A percentile compares a stretch with the other conserved stretches of the same genome.
phyloP scores from a whole-genome alignment of 805 yeast species.

The Metschnikowia arizonensis region DNA sequence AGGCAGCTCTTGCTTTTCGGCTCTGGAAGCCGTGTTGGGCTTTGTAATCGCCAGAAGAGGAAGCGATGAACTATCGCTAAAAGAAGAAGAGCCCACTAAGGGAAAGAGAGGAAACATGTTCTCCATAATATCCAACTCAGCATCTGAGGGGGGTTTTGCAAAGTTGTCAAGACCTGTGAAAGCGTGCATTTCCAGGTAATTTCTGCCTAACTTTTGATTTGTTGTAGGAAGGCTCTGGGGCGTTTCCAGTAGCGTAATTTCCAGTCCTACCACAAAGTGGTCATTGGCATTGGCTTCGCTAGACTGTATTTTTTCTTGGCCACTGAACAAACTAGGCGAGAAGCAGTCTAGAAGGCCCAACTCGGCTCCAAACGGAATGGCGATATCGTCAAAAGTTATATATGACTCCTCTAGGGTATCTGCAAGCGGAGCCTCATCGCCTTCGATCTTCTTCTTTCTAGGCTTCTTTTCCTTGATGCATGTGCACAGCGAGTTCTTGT shows the following conservation, averaged over 20 bases:
- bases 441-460: conserved; percentile 10
- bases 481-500: conserved; percentile 39
- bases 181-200: neutral
- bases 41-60: conserved; percentile 29
- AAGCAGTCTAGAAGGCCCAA: conserved; percentile 42
- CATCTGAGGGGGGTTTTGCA: conserved; percentile 18
- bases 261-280: neutral
- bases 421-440: neutral
- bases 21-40: conserved; percentile 15
- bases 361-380: conserved; percentile 29
- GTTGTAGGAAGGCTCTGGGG: neutral
- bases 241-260: neutral
- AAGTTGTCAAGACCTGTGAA: conserved; percentile 9
- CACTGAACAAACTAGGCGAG: conserved; percentile 11
- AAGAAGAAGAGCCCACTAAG: conserved; percentile 35
- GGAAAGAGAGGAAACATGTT: conserved; percentile 43
- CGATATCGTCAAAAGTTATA: conserved; percentile 25
- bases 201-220: neutral
- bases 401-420: neutral
- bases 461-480: conserved; percentile 27
- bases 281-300: neutral
- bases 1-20: neutral
- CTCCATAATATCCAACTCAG: conserved; percentile 28
- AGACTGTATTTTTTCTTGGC: neutral
- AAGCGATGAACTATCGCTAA: conserved; percentile 32